A percentile compares a stretch with the other conserved stretches of the same genome.
Evolutionary conservation across 73 alveolate genomes (phyloP).

Genomic region (Stentor roeselii): DNA sequence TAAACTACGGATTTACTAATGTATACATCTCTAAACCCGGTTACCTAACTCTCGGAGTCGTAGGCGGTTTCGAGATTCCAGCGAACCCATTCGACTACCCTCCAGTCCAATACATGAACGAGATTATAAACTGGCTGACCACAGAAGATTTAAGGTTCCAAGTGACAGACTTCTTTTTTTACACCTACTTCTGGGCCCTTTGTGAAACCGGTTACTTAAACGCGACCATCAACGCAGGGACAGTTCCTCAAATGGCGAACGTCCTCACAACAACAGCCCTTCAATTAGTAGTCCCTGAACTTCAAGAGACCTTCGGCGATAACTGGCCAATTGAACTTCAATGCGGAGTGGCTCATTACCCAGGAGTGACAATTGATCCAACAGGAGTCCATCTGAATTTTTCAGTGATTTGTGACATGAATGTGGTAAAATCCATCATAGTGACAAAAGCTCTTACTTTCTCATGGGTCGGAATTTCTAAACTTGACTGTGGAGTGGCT

Average conservation of each 20-base stretch:
- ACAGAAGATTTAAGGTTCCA: neutral
- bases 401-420: neutral
- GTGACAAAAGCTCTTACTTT: neutral
- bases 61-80: neutral
- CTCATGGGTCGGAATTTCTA: neutral
- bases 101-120: neutral
- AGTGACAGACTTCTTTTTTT: neutral
- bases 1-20: neutral
- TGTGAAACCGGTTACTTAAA: neutral
- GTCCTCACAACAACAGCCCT: neutral
- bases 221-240: neutral
- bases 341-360: neutral
- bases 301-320: neutral
- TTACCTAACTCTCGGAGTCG: neutral
- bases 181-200: neutral
- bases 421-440: neutral
- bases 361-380: neutral
- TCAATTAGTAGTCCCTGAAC: neutral
- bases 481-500: neutral
- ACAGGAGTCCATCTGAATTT: neutral
- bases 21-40: neutral
- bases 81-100: neutral
- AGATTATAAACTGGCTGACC: neutral
- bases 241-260: neutral
- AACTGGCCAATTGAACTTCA: neutral